phyloP scores from a whole-genome alignment of 345 rosid genomes.

The Boechera divaricarpa region DNA sequence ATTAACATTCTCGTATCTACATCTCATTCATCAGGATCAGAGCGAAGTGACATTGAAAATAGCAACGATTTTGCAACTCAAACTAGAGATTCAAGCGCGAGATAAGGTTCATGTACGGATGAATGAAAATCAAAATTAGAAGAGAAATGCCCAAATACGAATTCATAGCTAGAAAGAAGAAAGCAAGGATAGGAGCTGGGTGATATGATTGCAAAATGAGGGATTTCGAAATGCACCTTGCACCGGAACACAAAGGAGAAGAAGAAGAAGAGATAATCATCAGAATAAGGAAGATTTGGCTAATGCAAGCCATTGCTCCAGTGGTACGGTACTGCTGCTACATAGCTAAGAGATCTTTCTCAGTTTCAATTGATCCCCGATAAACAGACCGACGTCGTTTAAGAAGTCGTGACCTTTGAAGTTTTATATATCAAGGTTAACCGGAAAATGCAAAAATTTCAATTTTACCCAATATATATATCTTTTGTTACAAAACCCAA shows the following conservation, averaged over 20 bases:
- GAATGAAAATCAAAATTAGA: not conserved
- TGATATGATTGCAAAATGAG: not conserved
- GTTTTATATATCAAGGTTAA: not conserved
- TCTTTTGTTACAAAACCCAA: too few species aligned
- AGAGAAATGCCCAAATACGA: not conserved
- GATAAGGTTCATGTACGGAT: not conserved
- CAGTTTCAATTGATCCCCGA: conserved; percentile 6
- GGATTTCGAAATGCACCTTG: conserved; percentile 9
- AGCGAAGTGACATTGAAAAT: not conserved
- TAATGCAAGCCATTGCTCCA: conserved; percentile 32
- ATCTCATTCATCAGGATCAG: too few species aligned
- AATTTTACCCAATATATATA: not conserved
- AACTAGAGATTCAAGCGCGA: not conserved
- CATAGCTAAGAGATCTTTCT: not conserved
- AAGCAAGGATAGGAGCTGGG: not conserved
- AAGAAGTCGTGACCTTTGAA: not conserved
- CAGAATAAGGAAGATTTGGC: conserved; percentile 32
- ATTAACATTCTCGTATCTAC: too few species aligned
- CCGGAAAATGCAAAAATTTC: not conserved
- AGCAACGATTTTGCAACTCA: not conserved
- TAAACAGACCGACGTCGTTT: conserved; percentile 19
- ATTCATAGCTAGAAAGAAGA: conserved; percentile 5
- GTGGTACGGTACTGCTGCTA: not conserved
- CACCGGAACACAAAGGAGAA: conserved; percentile 29
- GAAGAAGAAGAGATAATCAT: conserved; percentile 16